Conservation (phyloP, 225 moss, liverwort and hornwort species). For the Physcomitrellopsis africana region DNA sequence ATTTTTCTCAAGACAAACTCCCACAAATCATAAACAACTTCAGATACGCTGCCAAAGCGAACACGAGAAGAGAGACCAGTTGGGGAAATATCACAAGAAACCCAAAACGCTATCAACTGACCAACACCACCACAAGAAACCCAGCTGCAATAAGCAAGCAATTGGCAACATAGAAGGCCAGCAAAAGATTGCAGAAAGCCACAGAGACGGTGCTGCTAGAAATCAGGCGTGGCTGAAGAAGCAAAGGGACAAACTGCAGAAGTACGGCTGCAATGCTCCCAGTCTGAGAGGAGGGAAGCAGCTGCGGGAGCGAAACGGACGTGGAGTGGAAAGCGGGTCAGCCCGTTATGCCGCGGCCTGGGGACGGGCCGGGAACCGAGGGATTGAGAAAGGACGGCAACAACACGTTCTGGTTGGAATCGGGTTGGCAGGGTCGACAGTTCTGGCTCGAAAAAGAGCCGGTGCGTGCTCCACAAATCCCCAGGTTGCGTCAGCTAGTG, state of each 20-base stretch:
- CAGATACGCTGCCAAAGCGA: no score
- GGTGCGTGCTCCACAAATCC: no score
- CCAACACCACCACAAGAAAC: neutral
- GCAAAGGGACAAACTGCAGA: constrained; percentile 6
- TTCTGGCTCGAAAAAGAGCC: neutral
- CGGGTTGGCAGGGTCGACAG: neutral
- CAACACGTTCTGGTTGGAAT: neutral
- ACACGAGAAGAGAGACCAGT: no score
- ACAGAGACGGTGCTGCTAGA: neutral
- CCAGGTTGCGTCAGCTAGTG: no score
- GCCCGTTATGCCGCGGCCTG: neutral
- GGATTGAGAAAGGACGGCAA: neutral
- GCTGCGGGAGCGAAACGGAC: neutral
- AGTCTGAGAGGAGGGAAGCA: no score
- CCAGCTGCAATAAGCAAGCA: neutral
- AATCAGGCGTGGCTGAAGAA: neutral
- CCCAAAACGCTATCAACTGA: neutral
- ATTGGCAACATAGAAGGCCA: neutral
- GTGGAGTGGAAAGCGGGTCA: neutral
- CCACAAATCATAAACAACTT: no score
- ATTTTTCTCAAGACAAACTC: no score
- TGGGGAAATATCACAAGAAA: no score
- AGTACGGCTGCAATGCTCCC: neutral
- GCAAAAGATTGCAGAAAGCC: constrained; percentile 1
- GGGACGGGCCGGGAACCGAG: neutral